Evolutionary conservation across 228 moss, liverwort and hornwort genomes (phyloP).

Genomic region (Sphagnum magellanicum): DNA sequence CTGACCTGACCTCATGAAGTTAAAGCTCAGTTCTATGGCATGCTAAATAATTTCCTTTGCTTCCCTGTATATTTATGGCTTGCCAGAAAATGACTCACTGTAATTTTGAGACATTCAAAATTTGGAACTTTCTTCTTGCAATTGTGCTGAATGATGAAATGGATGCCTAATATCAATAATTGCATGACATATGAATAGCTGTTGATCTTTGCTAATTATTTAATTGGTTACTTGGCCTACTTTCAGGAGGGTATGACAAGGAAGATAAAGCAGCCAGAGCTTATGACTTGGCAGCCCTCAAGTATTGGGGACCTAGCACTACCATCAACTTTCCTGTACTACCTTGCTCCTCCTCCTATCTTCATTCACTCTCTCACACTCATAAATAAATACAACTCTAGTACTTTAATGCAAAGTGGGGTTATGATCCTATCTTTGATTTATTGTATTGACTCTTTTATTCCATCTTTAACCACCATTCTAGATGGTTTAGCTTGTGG

Average conservation of each 20-base stretch:
- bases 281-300: slow-evolving; percentile 94
- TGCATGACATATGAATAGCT: no score
- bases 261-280: slow-evolving; percentile 99
- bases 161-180: no score
- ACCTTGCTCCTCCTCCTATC: not conserved
- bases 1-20: not conserved
- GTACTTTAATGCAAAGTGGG: no score
- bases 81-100: not conserved
- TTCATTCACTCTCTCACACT: not conserved
- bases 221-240: not conserved
- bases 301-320: slow-evolving; percentile 97
- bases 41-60: not conserved
- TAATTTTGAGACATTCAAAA: no score
- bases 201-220: no score
- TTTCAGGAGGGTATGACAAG: slow-evolving; percentile 89
- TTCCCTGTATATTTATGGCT: not conserved
- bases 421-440: no score
- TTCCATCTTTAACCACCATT: no score
- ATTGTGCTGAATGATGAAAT: no score
- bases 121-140: no score
- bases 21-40: not conserved
- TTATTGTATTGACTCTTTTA: not conserved
- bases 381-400: not conserved
- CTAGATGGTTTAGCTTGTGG: no score
- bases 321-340: slow-evolving; percentile 96